A percentile compares a stretch with the other conserved stretches of the same genome.
phyloP scores from a whole-genome alignment of 2,329 filamentous ascomycete genomes.

The Fusarium sp. region DNA sequence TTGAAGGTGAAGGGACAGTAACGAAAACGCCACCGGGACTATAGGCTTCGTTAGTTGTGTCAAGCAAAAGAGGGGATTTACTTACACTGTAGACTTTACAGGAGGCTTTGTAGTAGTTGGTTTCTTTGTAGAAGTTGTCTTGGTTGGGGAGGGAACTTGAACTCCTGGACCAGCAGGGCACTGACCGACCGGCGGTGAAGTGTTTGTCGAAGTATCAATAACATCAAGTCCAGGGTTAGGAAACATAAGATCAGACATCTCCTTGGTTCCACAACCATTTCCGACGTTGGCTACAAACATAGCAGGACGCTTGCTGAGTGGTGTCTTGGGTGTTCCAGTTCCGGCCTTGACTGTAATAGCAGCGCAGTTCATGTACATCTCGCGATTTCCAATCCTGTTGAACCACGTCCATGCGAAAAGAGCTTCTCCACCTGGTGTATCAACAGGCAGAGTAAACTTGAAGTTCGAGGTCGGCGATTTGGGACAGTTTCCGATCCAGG shows the following conservation, averaged over 20 bases:
- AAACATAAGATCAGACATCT: conserved; percentile 70
- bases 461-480: conserved; percentile 61
- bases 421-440: conserved; percentile 60
- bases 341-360: conserved; percentile 69
- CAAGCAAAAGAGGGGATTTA: not conserved
- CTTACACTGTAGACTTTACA: conserved; percentile 23
- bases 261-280: conserved; percentile 53
- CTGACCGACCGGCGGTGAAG: conserved; percentile 37
- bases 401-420: conserved; percentile 83
- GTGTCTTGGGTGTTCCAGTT: conserved; percentile 41
- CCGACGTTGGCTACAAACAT: conserved; percentile 78
- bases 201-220: conserved; percentile 55
- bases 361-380: conserved; percentile 90
- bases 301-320: conserved; percentile 68
- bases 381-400: conserved; percentile 80
- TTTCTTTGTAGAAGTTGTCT: conserved; percentile 13
- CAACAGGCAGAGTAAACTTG: conserved; percentile 72
- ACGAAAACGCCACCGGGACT: conserved; percentile 30
- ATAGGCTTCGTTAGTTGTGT: not conserved
- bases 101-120: conserved; percentile 10
- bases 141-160: conserved; percentile 36
- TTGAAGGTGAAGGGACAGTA: conserved; percentile 2
- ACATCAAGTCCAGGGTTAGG: conserved; percentile 63
- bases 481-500: conserved; percentile 67
- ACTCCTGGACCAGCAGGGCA: conserved; percentile 34